Percentiles rank a stretch among this genome's conserved stretches.
These are phyloP conservation scores for Tuber indicum DNA, from an alignment of 495 filamentous ascomycete genomes.

Conservation along the genomic window DNA sequence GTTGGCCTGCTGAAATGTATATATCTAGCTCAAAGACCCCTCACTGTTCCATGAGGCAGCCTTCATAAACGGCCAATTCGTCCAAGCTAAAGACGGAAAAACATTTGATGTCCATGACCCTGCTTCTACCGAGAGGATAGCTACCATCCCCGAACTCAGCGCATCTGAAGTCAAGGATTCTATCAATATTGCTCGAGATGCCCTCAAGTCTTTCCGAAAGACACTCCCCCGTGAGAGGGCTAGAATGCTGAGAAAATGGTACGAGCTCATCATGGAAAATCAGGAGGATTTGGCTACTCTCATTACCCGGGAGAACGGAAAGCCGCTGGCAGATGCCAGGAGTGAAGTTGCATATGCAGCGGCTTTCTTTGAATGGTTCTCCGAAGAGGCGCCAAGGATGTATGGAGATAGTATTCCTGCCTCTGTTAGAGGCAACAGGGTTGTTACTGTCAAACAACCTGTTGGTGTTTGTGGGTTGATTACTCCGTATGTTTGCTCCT, in stretches of 20 bases:
- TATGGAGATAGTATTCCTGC: conserved; percentile 62
- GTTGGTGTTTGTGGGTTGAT: conserved; percentile 92
- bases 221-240: conserved; percentile 73
- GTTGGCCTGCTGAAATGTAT: neutral
- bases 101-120: conserved; percentile 71
- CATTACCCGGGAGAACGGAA: conserved; percentile 81
- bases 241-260: conserved; percentile 80
- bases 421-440: conserved; percentile 61
- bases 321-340: conserved; percentile 63
- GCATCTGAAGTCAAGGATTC: conserved; percentile 57
- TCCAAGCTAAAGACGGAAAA: conserved; percentile 64
- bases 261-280: conserved; percentile 81
- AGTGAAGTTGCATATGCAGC: conserved; percentile 67
- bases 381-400: conserved; percentile 62
- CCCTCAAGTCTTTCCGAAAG: conserved; percentile 68
- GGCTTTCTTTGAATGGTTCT: conserved; percentile 72
- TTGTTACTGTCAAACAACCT: conserved; percentile 75
- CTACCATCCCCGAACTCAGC: conserved; percentile 63
- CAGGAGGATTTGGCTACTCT: conserved; percentile 78
- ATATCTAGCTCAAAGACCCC: conserved; percentile 65
- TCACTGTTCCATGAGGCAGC: conserved; percentile 72
- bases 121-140: conserved; percentile 59
- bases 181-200: conserved; percentile 58
- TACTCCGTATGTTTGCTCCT: conserved; percentile 53
- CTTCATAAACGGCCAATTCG: conserved; percentile 83